Conservation (phyloP, 768 basidiomycete genomes). For the Mycena galopus region DNA sequence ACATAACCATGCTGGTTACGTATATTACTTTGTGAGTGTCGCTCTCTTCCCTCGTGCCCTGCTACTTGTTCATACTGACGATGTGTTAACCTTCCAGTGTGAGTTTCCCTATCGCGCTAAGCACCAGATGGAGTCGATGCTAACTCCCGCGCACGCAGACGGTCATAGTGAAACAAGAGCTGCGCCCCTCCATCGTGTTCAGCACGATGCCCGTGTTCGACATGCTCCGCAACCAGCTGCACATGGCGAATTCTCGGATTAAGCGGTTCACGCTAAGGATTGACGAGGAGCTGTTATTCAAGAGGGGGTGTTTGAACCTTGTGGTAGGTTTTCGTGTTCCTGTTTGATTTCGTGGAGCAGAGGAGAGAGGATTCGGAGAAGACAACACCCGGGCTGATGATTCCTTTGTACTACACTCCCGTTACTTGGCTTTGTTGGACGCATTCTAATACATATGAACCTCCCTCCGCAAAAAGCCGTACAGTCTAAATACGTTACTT, state of each 20-base stretch:
- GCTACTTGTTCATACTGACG: not conserved
- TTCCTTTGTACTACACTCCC: too few species aligned
- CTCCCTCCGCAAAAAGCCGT: too few species aligned
- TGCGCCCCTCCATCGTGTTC: constrained; percentile 59
- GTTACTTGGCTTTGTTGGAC: too few species aligned
- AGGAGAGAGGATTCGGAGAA: too few species aligned
- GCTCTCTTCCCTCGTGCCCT: not conserved
- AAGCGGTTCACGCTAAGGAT: constrained; percentile 65
- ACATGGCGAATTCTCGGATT: constrained; percentile 51
- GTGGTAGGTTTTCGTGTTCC: constrained; percentile 61
- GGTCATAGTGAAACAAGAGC: constrained; percentile 54
- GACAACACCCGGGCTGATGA: too few species aligned
- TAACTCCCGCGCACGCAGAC: constrained; percentile 42
- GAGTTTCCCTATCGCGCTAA: too few species aligned
- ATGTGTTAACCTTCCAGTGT: not conserved
- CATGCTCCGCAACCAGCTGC: constrained; percentile 67
- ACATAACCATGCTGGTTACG: constrained; percentile 74
- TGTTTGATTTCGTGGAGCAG: constrained; percentile 34
- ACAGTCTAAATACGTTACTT: too few species aligned
- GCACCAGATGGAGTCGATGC: too few species aligned
- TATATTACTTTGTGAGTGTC: constrained; percentile 59
- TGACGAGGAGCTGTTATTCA: constrained; percentile 67
- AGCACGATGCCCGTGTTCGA: constrained; percentile 74
- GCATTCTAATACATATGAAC: too few species aligned
- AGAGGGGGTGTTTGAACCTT: constrained; percentile 65